Base-by-base conservation (phyloP, 2,329 filamentous ascomycete genomes). In the Pyricularia sp. region DNA sequence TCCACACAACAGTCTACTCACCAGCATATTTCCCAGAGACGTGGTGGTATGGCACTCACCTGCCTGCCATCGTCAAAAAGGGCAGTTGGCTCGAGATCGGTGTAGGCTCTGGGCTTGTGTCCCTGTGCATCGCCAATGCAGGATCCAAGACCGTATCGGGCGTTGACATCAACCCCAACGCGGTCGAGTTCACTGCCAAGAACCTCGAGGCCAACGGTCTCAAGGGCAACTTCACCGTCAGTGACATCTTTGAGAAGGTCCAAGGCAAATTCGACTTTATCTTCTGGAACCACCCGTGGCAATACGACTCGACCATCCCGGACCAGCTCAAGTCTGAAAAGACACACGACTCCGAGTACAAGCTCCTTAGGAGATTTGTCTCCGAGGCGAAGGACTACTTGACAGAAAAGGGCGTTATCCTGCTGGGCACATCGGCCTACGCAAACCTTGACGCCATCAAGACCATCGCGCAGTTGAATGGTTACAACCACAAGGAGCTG, bases 291-390 rank as follows among this genome's bases (percentile, higher is more conserved):
- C 40, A 62, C 31, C 60, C 60, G 10, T 62, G 60, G 60, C 60
- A 62, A 26, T 62, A 40, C 60, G 60, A 62, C 60, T 12, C 60
- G 31, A 24, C 30, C 31, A 40, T 62, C 10, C 60, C 60, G n/a
- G 60, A 62, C 31, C 60, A 62, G 60, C 60, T 62, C 60, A 62
- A 62, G 60, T 62, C 60, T 31, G 60, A 62, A 26, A 62, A 62
- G 31, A 62, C 30, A 26, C 40, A 33, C 31, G 60, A 62, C 60
- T 33, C 31, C 31, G 60, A 62, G 60, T 62, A 62, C 30, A 62
- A 26, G 60, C 31, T 62, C 4, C 60, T 62, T n/a, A 33, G 31
- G 10, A 33, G 31, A 10, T 62, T 62, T 22, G 10, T 62, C n/a
- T 31, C 60, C 60, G n/a, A 40, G 60, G 60, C 60, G 31, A 19